Base-by-base conservation (phyloP, 345 rosid species). In the Eucalyptus melliodora region DNA sequence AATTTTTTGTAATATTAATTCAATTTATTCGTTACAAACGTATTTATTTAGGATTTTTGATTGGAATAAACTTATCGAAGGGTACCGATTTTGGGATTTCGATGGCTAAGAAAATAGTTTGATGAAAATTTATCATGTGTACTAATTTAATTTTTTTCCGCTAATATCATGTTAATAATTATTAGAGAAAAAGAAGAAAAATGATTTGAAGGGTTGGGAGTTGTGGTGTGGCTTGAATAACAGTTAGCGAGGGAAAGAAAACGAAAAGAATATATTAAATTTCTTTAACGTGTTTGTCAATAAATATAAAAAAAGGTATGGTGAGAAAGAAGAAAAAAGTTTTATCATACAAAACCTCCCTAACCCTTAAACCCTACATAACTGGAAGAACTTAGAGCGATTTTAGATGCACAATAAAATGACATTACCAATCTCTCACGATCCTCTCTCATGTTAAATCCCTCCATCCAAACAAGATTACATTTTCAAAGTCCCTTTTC, bases 41-140 rank as follows among this genome's bases (percentile, higher is more conserved):
- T 53, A 53, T 0, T 0, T 21, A 53, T 53, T 53, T 53, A 53
- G 11, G 11, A 0, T 50, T 51, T 51, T 51, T 51, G 55, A 51
- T 51, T 17, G 56, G 0, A 9, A 2, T 51, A 51, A 51, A 51
- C 7, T 51, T 51, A 51, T 51, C 0, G 0, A 51, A 51, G 23
- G 55, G 59, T 2, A 53, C 10, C 0, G 5, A 0, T 53, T 53
- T 21, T 53, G 5, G 0, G 26, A 21, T 53, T 23, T 56, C 0
- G 13, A 24, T 56, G 62, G 6, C 24, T 56, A 56, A 56, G 2
- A 24, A 56, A 24, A 24, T 56, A 56, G 3, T 56, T 56, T 56
- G 3, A 4, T 0, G 0, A 24, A 56, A 56, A 24, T 56, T 23
- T 24, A 56, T 56, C 6, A 24, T 4, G 30, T 4, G 6, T 10